A percentile compares a stretch with the other conserved stretches of the same genome.
Conservation (phyloP, 108 stramenopile species). For the Cyclotella choctawhatcheeana region DNA sequence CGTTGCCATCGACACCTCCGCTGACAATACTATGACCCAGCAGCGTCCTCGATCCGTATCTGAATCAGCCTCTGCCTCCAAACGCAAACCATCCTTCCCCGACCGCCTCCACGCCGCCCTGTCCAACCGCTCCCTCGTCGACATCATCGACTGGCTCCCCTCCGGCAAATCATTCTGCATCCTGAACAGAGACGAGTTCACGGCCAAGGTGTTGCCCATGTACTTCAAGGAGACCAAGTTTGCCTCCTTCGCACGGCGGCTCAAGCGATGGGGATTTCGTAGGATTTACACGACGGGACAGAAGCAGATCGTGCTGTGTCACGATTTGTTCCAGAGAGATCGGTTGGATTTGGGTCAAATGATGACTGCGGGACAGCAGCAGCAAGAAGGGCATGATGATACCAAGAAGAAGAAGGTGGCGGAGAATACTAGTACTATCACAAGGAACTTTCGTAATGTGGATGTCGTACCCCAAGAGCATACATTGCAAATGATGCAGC, state of each 20-base stretch:
- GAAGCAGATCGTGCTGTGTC: conserved; percentile 19
- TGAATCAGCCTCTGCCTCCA: background rate
- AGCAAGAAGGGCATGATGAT: too few species aligned
- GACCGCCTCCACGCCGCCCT: conserved; percentile 49
- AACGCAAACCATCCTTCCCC: conserved; percentile 45
- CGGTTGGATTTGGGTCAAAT: conserved; percentile 12
- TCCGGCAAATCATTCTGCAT: conserved; percentile 60
- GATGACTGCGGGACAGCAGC: too few species aligned
- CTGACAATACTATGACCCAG: too few species aligned
- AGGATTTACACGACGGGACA: conserved; percentile 6
- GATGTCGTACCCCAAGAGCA: too few species aligned
- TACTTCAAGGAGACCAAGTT: conserved; percentile 57
- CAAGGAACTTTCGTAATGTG: too few species aligned
- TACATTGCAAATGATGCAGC: too few species aligned
- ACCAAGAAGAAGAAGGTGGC: too few species aligned
- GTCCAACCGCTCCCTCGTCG: conserved; percentile 18
- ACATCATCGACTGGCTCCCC: conserved; percentile 51
- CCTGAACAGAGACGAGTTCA: conserved; percentile 47
- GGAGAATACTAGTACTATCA: too few species aligned
- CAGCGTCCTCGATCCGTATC: background rate
- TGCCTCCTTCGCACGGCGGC: conserved; percentile 55
- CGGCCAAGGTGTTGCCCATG: conserved; percentile 47
- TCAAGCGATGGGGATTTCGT: conserved; percentile 57
- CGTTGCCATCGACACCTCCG: too few species aligned
- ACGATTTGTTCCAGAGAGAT: conserved; percentile 41